Evolutionary conservation across 148 eudicot genomes (phyloP).

Genomic region (Arbutus unedo): DNA sequence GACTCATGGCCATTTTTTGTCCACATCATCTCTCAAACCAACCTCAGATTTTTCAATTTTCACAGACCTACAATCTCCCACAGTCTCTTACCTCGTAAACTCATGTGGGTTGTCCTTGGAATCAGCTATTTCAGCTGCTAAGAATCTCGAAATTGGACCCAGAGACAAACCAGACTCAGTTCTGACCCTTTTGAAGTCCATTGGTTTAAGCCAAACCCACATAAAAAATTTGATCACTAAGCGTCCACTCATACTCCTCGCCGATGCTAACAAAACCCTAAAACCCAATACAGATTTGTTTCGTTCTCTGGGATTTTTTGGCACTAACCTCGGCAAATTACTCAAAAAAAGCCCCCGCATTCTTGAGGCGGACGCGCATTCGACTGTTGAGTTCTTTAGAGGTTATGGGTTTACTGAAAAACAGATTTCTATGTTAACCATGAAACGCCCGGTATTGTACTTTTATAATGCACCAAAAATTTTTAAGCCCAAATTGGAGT

Average conservation of each 20-base stretch:
- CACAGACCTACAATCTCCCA: too few species aligned
- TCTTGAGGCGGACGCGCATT: background rate
- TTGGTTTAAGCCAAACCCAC: constrained; percentile 4
- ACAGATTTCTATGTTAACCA: too few species aligned
- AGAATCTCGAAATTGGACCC: constrained; percentile 13
- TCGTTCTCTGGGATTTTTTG: constrained; percentile 14
- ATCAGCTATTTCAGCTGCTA: too few species aligned
- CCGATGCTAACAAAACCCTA: constrained; percentile 12
- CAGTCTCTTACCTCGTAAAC: too few species aligned
- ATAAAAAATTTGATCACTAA: background rate
- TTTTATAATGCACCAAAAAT: background rate
- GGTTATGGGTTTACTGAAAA: constrained; percentile 15
- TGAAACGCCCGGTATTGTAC: too few species aligned
- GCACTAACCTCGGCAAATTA: background rate
- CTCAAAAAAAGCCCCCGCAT: constrained; percentile 7
- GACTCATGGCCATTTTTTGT: background rate
- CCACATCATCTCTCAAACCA: too few species aligned
- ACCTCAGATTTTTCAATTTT: too few species aligned
- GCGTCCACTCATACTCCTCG: constrained; percentile 8
- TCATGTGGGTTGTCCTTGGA: too few species aligned
- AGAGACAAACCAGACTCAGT: constrained; percentile 8
- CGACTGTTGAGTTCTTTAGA: constrained; percentile 12
- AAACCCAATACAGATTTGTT: constrained; percentile 17
- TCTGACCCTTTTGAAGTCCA: constrained; percentile 13
- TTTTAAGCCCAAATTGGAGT: constrained; percentile 23